Percentiles rank a stretch among this genome's conserved stretches.
Conservation (phyloP, 1,284 basidiomycete genomes). For the Cutaneotrichosporon arboriforme region DNA sequence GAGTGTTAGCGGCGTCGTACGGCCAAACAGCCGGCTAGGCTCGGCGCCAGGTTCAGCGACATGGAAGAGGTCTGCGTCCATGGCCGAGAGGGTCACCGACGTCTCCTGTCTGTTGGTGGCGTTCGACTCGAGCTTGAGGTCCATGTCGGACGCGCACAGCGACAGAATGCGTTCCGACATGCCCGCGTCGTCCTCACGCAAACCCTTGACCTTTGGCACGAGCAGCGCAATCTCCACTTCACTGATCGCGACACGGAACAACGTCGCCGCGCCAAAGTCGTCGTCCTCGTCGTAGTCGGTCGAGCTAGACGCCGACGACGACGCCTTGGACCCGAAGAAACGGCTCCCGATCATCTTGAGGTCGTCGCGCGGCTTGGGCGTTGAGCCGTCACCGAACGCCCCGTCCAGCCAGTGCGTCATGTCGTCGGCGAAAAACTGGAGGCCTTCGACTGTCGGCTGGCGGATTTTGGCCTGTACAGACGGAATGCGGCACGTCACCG, state of each 20-base stretch:
- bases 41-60: conserved; percentile 8
- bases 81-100: conserved; percentile 58
- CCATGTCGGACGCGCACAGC: conserved; percentile 57
- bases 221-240: conserved; percentile 32
- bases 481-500: conserved; percentile 54
- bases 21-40: conserved; percentile 22
- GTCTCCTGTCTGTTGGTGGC: conserved; percentile 59
- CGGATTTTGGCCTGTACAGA: conserved; percentile 60
- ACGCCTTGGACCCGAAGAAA: conserved; percentile 63
- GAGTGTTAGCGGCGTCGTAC: conserved; percentile 34
- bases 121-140: conserved; percentile 60
- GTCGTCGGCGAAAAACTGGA: conserved; percentile 84
- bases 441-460: conserved; percentile 57
- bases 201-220: conserved; percentile 21
- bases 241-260: conserved; percentile 30
- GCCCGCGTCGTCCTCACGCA: conserved; percentile 2
- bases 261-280: conserved; percentile 23
- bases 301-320: conserved; percentile 40
- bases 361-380: conserved; percentile 52
- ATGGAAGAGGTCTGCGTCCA: conserved; percentile 56
- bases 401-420: conserved; percentile 60
- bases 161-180: conserved; percentile 26
- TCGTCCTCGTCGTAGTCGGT: conserved; percentile 43
- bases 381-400: conserved; percentile 40
- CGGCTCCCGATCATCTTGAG: conserved; percentile 74